These are phyloP conservation scores for Arachis stenosperma DNA, from an alignment of 306 rosid species.

Conservation along the genomic window DNA sequence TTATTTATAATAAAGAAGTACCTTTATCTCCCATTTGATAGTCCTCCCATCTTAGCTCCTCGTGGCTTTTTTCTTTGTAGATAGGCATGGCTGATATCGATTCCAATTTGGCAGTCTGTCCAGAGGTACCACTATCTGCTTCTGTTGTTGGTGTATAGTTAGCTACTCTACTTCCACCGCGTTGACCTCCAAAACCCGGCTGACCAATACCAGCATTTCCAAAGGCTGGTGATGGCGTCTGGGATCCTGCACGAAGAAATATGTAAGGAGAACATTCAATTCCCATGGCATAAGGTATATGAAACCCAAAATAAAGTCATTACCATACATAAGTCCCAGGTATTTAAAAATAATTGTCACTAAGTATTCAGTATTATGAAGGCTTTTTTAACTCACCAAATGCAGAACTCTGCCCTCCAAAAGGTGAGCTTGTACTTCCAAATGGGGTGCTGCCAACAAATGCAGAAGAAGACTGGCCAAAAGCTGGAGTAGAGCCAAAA, in stretches of 20 bases:
- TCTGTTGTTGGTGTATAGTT: conserved; percentile 74
- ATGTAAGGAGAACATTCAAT: conserved; percentile 20
- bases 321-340: neutral
- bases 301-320: neutral
- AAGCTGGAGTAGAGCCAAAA: conserved; percentile 62
- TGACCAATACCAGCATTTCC: conserved; percentile 72
- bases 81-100: conserved; percentile 93
- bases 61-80: conserved; percentile 91
- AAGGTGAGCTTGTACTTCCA: conserved; percentile 66
- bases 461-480: conserved; percentile 77
- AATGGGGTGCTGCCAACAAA: conserved; percentile 77
- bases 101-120: conserved; percentile 74
- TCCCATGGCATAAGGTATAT: conserved; percentile 14
- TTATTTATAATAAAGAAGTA: conserved; percentile 16
- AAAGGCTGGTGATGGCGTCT: conserved; percentile 62
- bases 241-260: conserved; percentile 60
- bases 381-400: conserved; percentile 64
- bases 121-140: conserved; percentile 66
- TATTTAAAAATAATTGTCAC: conserved; percentile 28
- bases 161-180: conserved; percentile 84
- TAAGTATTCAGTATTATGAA: neutral
- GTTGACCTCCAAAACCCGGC: conserved; percentile 74
- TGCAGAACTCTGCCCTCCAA: conserved; percentile 79
- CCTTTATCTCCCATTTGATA: conserved; percentile 95
- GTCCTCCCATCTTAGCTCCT: conserved; percentile 98